Conservation (phyloP, 371 early-diverging fungal genomes). For the Lichtheimia ramosa region DNA sequence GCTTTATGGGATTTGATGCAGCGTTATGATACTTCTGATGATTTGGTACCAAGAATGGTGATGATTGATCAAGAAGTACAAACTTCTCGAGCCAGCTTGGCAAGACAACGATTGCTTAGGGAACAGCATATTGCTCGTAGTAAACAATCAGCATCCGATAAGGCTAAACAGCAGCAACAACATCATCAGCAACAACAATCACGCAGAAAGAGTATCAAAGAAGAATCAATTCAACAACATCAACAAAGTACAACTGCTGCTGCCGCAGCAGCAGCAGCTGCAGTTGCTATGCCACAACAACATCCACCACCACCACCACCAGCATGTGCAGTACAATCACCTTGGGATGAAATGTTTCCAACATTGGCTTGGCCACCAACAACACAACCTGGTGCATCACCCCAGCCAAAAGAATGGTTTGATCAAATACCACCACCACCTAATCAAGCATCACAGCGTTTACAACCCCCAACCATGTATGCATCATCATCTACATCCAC, state of each 20-base stretch:
- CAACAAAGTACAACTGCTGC: not conserved
- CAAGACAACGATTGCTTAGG: slow-evolving; percentile 29
- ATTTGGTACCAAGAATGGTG: slow-evolving; percentile 19
- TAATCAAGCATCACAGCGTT: slow-evolving; percentile 1
- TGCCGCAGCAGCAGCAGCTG: not conserved
- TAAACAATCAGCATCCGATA: slow-evolving; percentile 14
- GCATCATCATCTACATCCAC: slow-evolving; percentile 7
- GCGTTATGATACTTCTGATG: slow-evolving; percentile 4
- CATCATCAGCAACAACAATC: slow-evolving; percentile 3
- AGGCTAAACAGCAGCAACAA: not conserved
- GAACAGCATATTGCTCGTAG: slow-evolving; percentile 35
- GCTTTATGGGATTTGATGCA: slow-evolving; percentile 16
- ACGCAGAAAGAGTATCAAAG: not conserved
- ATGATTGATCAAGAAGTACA: slow-evolving; percentile 40
- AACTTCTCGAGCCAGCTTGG: slow-evolving; percentile 40
- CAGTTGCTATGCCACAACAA: not conserved
- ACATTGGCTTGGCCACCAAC: not conserved
- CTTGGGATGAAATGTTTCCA: slow-evolving; percentile 2
- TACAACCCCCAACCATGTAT: slow-evolving; percentile 2
- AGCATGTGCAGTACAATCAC: not conserved
- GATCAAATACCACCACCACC: not conserved
- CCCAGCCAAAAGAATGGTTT: not conserved
- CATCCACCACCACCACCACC: not conserved
- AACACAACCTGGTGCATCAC: not conserved
- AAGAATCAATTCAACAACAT: not conserved